These are phyloP conservation scores for Taphrina flavorubra DNA, from an alignment of 1,139 yeast genomes.

Conservation along the genomic window DNA sequence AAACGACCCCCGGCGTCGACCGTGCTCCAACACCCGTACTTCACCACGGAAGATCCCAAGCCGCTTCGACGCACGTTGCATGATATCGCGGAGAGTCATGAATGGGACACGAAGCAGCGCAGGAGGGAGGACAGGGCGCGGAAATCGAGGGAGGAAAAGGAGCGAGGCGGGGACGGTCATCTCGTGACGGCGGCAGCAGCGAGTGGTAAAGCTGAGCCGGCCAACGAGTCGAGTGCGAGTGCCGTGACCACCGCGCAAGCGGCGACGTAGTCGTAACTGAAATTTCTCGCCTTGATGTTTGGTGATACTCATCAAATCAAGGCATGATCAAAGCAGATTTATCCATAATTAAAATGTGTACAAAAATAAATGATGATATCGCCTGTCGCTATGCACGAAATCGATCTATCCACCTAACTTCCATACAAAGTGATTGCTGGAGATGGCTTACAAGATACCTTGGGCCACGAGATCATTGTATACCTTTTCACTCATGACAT, in stretches of 20 bases:
- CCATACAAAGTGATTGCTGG: no score
- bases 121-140: slow-evolving; percentile 30
- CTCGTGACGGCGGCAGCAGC: no score
- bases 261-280: no score
- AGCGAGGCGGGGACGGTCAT: neutral
- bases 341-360: no score
- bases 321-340: neutral
- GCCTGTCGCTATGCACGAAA: slow-evolving; percentile 15
- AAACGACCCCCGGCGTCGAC: slow-evolving; percentile 66
- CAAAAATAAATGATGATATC: neutral
- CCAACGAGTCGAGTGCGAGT: neutral
- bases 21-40: slow-evolving; percentile 73
- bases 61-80: slow-evolving; percentile 61
- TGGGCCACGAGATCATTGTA: slow-evolving; percentile 84
- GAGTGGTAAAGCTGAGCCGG: no score
- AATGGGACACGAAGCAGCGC: slow-evolving; percentile 53
- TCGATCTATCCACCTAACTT: no score
- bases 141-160: slow-evolving; percentile 26
- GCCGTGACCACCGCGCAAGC: neutral
- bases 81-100: slow-evolving; percentile 78
- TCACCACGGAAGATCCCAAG: slow-evolving; percentile 65
- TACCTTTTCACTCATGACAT: slow-evolving; percentile 83
- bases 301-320: no score
- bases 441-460: slow-evolving; percentile 66
- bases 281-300: no score